Percentiles rank a stretch among this genome's conserved stretches.
Evolutionary conservation across 2,329 filamentous ascomycete genomes (phyloP).

Genomic region (Diplodia corticola): DNA sequence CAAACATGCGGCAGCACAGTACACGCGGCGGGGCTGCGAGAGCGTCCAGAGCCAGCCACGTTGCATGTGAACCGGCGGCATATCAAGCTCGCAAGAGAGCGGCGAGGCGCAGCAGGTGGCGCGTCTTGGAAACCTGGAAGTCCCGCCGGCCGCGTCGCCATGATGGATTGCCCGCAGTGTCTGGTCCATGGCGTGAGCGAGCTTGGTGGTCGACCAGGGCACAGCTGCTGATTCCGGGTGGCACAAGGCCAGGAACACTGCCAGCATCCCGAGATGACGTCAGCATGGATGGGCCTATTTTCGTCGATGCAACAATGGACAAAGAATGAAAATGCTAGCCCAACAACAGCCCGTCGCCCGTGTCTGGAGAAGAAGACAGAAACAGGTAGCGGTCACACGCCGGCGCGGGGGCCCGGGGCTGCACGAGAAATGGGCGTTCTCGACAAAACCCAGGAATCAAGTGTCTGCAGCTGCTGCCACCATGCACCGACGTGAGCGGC

Average conservation of each 20-base stretch:
- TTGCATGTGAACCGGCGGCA: neutral
- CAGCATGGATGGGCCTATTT: neutral
- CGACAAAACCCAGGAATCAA: neutral
- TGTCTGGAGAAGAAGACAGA: too few relatives aligned
- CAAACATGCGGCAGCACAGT: conserved; percentile 8
- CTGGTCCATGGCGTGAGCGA: neutral
- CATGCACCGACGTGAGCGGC: neutral
- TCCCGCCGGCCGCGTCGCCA: neutral
- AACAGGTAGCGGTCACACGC: too few relatives aligned
- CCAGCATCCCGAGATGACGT: neutral
- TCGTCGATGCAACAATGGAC: neutral
- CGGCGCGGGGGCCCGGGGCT: too few relatives aligned
- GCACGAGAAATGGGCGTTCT: too few relatives aligned
- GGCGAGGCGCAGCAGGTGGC: too few relatives aligned
- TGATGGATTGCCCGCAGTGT: too few relatives aligned
- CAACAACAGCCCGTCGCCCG: too few relatives aligned
- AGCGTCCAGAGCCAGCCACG: neutral
- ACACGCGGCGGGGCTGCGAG: neutral
- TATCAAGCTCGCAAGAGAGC: neutral
- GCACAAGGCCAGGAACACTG: neutral
- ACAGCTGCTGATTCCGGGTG: neutral
- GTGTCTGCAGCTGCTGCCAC: neutral
- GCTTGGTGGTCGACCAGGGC: neutral
- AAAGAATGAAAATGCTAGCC: neutral
- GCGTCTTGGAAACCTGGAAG: neutral